These are phyloP conservation scores for Huntiella bhutanensis DNA, from an alignment of 2,329 filamentous ascomycete genomes.

Conservation along the genomic window DNA sequence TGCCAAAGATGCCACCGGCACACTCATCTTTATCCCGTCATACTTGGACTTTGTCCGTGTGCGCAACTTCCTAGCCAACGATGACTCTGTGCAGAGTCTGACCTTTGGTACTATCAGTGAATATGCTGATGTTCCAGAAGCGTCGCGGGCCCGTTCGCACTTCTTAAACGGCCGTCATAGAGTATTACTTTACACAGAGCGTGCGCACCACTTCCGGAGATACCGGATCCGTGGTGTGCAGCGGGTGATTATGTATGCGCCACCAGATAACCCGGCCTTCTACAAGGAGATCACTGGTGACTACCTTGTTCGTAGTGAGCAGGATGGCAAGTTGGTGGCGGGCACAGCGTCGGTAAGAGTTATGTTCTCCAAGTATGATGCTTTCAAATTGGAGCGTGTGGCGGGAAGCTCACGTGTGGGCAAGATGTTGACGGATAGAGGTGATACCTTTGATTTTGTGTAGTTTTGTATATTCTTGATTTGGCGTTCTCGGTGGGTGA, in stretches of 20 bases:
- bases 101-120: slow-evolving; percentile 72
- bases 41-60: slow-evolving; percentile 92
- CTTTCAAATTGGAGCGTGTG: slow-evolving; percentile 70
- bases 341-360: slow-evolving; percentile 40
- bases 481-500: neutral
- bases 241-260: slow-evolving; percentile 69
- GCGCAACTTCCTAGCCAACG: slow-evolving; percentile 76
- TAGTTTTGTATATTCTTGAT: slow-evolving; percentile 22
- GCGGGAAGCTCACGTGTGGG: slow-evolving; percentile 65
- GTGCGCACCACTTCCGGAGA: slow-evolving; percentile 92
- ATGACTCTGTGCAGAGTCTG: slow-evolving; percentile 31
- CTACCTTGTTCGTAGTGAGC: slow-evolving; percentile 42
- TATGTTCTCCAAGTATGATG: slow-evolving; percentile 79
- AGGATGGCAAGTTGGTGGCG: slow-evolving; percentile 33
- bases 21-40: slow-evolving; percentile 74
- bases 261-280: slow-evolving; percentile 75
- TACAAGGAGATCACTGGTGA: slow-evolving; percentile 59
- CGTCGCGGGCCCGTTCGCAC: slow-evolving; percentile 68
- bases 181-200: slow-evolving; percentile 77
- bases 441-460: slow-evolving; percentile 90
- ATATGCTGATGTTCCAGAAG: slow-evolving; percentile 62
- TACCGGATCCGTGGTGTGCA: slow-evolving; percentile 66
- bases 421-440: slow-evolving; percentile 66
- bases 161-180: slow-evolving; percentile 69
- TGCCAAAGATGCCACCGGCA: slow-evolving; percentile 45